Conservation (phyloP, 768 basidiomycete species). For the Amylocystis lapponica region DNA sequence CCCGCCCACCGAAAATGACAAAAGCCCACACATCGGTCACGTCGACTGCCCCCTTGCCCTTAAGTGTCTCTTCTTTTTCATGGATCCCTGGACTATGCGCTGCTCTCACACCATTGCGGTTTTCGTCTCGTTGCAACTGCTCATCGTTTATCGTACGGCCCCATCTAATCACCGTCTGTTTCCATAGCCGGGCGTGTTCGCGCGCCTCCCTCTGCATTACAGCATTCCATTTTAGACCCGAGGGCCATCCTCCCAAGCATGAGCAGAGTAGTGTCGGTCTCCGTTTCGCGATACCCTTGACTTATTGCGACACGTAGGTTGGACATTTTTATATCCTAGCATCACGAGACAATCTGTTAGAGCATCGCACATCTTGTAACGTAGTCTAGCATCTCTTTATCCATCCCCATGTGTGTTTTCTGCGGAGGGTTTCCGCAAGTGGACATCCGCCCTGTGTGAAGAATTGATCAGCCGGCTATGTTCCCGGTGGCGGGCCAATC, state of each 20-base stretch:
- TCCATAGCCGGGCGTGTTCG: slow-evolving; percentile 17
- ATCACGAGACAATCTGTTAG: slow-evolving; percentile 66
- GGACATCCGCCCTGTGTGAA: background rate
- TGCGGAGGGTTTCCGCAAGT: too few relatives aligned
- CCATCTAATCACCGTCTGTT: slow-evolving; percentile 32
- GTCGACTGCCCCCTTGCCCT: background rate
- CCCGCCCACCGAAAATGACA: background rate
- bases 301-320: slow-evolving; percentile 43
- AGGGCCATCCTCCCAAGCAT: slow-evolving; percentile 33
- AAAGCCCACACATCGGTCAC: too few relatives aligned
- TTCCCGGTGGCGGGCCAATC: slow-evolving; percentile 3
- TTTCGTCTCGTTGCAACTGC: slow-evolving; percentile 52
- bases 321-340: slow-evolving; percentile 42
- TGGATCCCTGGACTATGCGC: slow-evolving; percentile 31
- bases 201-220: slow-evolving; percentile 11
- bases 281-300: slow-evolving; percentile 51
- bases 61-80: background rate
- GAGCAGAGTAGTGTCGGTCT: slow-evolving; percentile 46
- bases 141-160: slow-evolving; percentile 40
- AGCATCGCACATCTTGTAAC: slow-evolving; percentile 56
- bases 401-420: too few relatives aligned
- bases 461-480: background rate
- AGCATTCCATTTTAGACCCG: slow-evolving; percentile 34
- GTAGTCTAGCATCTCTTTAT: slow-evolving; percentile 22
- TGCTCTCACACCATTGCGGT: slow-evolving; percentile 50